These are phyloP conservation scores for Fusarium proliferatum DNA, from an alignment of 2,329 filamentous ascomycete genomes.

Conservation along the genomic window DNA sequence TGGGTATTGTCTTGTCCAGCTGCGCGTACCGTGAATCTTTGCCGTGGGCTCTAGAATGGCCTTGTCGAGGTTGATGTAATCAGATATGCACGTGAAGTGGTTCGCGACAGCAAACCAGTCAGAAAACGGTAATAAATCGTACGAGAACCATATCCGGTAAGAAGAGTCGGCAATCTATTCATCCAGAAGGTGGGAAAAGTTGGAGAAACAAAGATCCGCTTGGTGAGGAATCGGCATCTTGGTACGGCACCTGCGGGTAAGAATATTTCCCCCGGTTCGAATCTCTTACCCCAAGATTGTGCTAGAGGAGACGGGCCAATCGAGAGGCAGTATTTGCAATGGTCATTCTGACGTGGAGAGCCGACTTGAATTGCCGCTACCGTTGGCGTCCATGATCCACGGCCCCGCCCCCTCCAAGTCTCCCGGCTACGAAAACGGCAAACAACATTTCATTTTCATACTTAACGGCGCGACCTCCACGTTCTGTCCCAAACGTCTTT, in stretches of 20 bases:
- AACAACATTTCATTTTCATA: constrained; percentile 6
- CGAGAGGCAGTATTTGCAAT: constrained; percentile 15
- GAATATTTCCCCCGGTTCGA: constrained; percentile 27
- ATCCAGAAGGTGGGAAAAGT: constrained; percentile 1
- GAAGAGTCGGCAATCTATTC: constrained; percentile 23
- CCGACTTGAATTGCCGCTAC: constrained; percentile 37
- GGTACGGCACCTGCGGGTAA: constrained; percentile 29
- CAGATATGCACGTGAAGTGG: not conserved
- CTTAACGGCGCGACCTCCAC: constrained; percentile 17
- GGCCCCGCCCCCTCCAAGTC: constrained; percentile 35
- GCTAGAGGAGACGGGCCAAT: not conserved
- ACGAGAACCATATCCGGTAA: constrained; percentile 21
- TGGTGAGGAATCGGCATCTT: constrained; percentile 16
- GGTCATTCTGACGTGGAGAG: constrained; percentile 27
- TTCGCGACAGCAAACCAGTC: not conserved
- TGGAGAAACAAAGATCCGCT: constrained; percentile 36
- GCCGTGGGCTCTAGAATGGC: not conserved
- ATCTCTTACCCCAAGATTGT: constrained; percentile 19
- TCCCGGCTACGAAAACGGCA: constrained; percentile 35
- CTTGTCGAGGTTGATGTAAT: not conserved
- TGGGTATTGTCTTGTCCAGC: not conserved
- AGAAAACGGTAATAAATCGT: constrained; percentile 8
- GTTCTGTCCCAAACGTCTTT: not conserved
- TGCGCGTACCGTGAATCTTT: not conserved
- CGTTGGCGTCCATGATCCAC: constrained; percentile 17